These are phyloP conservation scores for Nectriaceae sp. DNA, from an alignment of 2,329 filamentous ascomycete species.

Conservation along the genomic window DNA sequence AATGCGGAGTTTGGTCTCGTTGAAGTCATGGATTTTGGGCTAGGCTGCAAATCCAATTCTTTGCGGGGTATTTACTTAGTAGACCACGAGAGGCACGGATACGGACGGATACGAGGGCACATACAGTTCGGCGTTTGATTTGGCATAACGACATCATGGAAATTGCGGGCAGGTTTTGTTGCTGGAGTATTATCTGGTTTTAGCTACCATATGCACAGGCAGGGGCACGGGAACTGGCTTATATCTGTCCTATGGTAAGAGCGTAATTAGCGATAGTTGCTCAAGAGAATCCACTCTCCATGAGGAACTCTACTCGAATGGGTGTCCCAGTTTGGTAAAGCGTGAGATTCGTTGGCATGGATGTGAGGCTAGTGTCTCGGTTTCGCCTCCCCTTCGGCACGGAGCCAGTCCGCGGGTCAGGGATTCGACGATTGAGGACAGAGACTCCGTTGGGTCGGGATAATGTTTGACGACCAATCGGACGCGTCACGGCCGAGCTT, in stretches of 20 bases:
- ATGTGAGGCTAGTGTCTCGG: not conserved
- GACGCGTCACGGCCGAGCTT: slow-evolving; percentile 1
- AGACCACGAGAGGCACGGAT: not conserved
- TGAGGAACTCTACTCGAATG: slow-evolving; percentile 5
- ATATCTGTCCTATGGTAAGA: slow-evolving; percentile 20
- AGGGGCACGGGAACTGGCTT: not conserved
- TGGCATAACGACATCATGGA: slow-evolving; percentile 16
- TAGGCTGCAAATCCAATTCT: not conserved
- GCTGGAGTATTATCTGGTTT: slow-evolving; percentile 3
- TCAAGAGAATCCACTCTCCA: not conserved
- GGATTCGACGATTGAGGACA: slow-evolving; percentile 14
- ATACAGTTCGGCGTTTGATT: slow-evolving; percentile 22
- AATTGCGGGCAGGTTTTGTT: slow-evolving; percentile 17
- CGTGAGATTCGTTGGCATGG: not conserved
- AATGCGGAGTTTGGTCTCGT: not conserved
- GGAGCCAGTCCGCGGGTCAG: slow-evolving; percentile 12
- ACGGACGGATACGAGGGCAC: not conserved
- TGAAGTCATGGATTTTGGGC: slow-evolving; percentile 6
- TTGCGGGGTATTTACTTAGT: no score
- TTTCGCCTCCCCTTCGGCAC: slow-evolving; percentile 2
- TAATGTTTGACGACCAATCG: slow-evolving; percentile 21
- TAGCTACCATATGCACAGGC: not conserved
- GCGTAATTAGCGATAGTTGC: slow-evolving; percentile 29
- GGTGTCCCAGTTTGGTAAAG: slow-evolving; percentile 6
- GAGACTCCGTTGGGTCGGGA: slow-evolving; percentile 23